Evolutionary conservation across 192 early-diverging fungal genomes (phyloP).

Genomic region (Backusella westeae): DNA sequence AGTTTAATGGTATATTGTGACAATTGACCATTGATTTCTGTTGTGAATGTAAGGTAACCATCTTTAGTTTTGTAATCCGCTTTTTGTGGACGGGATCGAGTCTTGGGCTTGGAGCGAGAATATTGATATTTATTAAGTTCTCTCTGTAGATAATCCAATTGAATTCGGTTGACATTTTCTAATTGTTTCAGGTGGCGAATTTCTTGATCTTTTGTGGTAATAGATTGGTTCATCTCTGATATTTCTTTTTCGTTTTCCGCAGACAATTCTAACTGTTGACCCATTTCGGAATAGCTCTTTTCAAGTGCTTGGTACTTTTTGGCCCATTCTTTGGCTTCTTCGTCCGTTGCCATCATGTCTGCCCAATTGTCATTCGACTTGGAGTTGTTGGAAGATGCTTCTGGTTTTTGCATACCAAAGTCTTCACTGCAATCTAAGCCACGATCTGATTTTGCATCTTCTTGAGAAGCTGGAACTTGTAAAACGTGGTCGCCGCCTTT

Average conservation of each 20-base stretch:
- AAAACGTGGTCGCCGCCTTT: not conserved
- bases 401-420: not conserved
- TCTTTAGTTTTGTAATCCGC: conserved; percentile 3
- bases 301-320: conserved; percentile 6
- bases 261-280: not conserved
- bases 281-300: not conserved
- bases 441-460: not conserved
- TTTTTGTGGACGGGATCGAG: not conserved
- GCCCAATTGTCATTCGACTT: conserved; percentile 7
- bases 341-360: conserved; percentile 14
- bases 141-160: conserved; percentile 14
- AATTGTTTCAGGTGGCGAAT: conserved; percentile 15
- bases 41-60: conserved; percentile 15
- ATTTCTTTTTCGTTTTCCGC: not conserved
- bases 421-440: conserved; percentile 11
- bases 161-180: conserved; percentile 18
- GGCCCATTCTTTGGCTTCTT: conserved; percentile 14
- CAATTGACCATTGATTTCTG: conserved; percentile 20
- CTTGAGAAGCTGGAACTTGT: not conserved
- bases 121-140: conserved; percentile 13
- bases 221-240: not conserved
- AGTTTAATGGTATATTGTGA: conserved; percentile 13
- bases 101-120: not conserved
- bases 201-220: conserved; percentile 10
- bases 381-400: not conserved